These are phyloP conservation scores for Phylloboletellus chloephorus DNA, from an alignment of 1,284 basidiomycete genomes.

Conservation along the genomic window DNA sequence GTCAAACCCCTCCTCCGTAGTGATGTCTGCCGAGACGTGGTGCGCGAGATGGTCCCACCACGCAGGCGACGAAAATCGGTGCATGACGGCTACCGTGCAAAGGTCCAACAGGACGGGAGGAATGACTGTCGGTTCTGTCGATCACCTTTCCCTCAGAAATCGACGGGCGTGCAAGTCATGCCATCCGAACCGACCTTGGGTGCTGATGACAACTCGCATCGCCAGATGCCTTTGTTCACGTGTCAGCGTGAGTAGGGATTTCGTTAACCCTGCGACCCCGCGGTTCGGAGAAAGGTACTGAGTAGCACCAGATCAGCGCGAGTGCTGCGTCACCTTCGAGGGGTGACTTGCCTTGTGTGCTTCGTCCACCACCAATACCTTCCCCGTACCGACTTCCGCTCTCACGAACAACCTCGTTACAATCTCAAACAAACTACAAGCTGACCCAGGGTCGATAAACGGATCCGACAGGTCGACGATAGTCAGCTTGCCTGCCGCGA, in stretches of 20 bases:
- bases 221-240: slow-evolving; percentile 63
- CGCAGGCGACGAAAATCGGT: slow-evolving; percentile 62
- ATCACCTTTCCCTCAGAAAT: neutral
- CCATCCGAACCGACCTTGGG: slow-evolving; percentile 47
- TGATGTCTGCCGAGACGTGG: slow-evolving; percentile 57
- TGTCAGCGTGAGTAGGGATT: slow-evolving; percentile 50
- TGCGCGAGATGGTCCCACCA: slow-evolving; percentile 63
- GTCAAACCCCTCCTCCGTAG: slow-evolving; percentile 50
- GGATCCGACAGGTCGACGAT: slow-evolving; percentile 65
- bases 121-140: slow-evolving; percentile 59
- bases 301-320: neutral
- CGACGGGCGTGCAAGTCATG: neutral
- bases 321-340: neutral
- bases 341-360: slow-evolving; percentile 55
- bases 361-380: slow-evolving; percentile 64
- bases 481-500: slow-evolving; percentile 48
- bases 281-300: slow-evolving; percentile 52
- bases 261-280: slow-evolving; percentile 46
- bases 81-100: slow-evolving; percentile 55
- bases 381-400: slow-evolving; percentile 51
- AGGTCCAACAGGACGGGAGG: slow-evolving; percentile 60
- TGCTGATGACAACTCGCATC: slow-evolving; percentile 64
- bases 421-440: slow-evolving; percentile 62
- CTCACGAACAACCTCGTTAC: slow-evolving; percentile 55
- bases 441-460: slow-evolving; percentile 56